phyloP scores from a whole-genome alignment of 106 monocot genomes.

The Platanthera guangdongensis region DNA sequence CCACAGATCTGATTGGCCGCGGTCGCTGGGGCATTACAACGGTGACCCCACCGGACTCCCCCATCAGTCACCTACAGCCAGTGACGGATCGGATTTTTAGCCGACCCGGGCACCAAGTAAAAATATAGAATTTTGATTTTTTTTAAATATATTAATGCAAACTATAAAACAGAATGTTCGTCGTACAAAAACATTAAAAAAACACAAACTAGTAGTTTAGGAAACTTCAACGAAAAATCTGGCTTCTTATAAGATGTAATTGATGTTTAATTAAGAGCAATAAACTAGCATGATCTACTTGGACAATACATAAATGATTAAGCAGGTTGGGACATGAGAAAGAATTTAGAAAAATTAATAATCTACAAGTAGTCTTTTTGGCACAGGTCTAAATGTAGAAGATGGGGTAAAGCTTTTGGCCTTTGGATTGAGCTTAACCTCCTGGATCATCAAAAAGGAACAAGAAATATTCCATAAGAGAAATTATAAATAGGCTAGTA shows the following conservation, averaged over 20 bases:
- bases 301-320: not conserved
- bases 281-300: not conserved
- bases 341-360: not conserved
- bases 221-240: not conserved
- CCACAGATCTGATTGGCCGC: too few relatives aligned
- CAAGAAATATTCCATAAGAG: constrained; percentile 2
- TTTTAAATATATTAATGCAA: too few relatives aligned
- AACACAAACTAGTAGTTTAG: not conserved
- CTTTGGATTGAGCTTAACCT: constrained; percentile 90
- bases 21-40: too few relatives aligned
- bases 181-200: not conserved
- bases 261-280: not conserved
- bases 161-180: not conserved
- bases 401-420: constrained; percentile 78
- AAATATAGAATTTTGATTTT: too few relatives aligned
- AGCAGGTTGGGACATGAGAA: not conserved
- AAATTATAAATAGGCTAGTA: not conserved
- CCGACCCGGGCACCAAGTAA: too few relatives aligned
- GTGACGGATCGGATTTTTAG: too few relatives aligned
- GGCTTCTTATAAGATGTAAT: not conserved
- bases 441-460: constrained; percentile 41
- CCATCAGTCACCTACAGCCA: too few relatives aligned
- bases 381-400: constrained; percentile 38
- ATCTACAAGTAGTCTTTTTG: constrained; percentile 4
- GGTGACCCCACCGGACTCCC: too few relatives aligned